These are phyloP conservation scores for Fomitopsis betulina DNA, from an alignment of 1,284 basidiomycete species.

Conservation along the genomic window DNA sequence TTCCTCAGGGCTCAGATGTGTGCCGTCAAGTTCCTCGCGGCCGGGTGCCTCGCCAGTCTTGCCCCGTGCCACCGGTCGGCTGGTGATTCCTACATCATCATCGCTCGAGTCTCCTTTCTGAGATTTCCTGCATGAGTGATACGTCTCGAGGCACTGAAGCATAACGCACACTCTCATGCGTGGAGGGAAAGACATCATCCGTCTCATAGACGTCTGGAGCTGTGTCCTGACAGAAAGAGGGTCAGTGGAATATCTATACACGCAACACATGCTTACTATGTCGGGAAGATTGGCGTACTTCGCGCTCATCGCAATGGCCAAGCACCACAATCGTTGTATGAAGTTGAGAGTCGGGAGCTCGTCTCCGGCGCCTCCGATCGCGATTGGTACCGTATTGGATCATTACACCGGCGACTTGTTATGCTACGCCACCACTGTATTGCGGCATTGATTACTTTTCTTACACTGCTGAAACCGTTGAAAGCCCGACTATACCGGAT, in stretches of 20 bases:
- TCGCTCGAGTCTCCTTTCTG: conserved; percentile 63
- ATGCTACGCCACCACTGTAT: too few relatives aligned
- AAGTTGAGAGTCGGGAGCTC: too few relatives aligned
- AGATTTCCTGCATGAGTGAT: neutral
- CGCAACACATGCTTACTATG: conserved; percentile 53
- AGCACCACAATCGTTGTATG: neutral
- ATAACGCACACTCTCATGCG: conserved; percentile 40
- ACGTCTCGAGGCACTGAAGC: neutral
- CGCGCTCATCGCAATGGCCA: conserved; percentile 45
- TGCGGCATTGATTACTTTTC: too few relatives aligned
- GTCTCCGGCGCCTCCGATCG: too few relatives aligned
- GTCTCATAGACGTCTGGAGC: conserved; percentile 93
- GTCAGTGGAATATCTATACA: neutral
- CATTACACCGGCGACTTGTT: too few relatives aligned
- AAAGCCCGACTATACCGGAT: too few relatives aligned
- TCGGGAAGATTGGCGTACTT: conserved; percentile 88
- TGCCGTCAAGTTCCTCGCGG: conserved; percentile 48
- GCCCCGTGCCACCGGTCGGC: conserved; percentile 31
- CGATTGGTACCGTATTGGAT: too few relatives aligned
- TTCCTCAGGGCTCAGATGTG: conserved; percentile 48
- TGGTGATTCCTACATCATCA: conserved; percentile 46
- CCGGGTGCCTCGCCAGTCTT: conserved; percentile 31
- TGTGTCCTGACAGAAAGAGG: conserved; percentile 59
- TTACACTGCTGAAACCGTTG: too few relatives aligned
- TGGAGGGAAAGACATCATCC: conserved; percentile 63